Evolutionary conservation across 148 eudicot species (phyloP).

Genomic region (Rhododendron vialii): DNA sequence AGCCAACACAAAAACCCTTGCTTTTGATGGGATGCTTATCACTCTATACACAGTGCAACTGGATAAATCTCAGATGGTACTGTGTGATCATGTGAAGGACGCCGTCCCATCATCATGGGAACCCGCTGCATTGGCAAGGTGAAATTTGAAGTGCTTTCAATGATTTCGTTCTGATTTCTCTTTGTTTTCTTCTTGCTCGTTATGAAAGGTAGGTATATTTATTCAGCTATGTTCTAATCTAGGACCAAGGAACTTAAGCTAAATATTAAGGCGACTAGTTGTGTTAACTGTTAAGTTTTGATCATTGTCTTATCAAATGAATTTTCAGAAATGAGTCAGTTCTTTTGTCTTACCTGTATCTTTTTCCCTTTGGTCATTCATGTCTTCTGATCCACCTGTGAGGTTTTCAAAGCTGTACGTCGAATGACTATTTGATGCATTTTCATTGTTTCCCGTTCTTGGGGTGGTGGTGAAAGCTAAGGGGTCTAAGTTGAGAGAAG

Average conservation of each 20-base stretch:
- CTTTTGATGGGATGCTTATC: constrained; percentile 93
- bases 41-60: constrained; percentile 79
- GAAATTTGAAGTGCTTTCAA: constrained; percentile 12
- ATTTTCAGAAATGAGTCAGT: not conserved
- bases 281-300: not conserved
- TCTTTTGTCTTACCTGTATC: not conserved
- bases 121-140: constrained; percentile 95
- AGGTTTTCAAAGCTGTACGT: not conserved
- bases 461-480: not conserved
- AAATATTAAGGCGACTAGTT: not conserved
- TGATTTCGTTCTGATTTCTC: not conserved
- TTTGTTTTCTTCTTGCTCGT: not conserved
- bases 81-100: constrained; percentile 80
- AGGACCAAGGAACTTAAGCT: not conserved
- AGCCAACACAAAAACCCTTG: constrained; percentile 78
- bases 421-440: not conserved
- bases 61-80: constrained; percentile 81
- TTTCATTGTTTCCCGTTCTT: not conserved
- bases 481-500: not conserved
- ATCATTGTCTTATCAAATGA: not conserved
- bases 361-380: not conserved
- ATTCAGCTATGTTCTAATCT: not conserved
- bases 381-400: not conserved
- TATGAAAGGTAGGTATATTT: not conserved
- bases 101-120: constrained; percentile 98